These are phyloP conservation scores for Incumbomyces delicatus DNA, from an alignment of 2,329 filamentous ascomycete genomes.

Conservation along the genomic window DNA sequence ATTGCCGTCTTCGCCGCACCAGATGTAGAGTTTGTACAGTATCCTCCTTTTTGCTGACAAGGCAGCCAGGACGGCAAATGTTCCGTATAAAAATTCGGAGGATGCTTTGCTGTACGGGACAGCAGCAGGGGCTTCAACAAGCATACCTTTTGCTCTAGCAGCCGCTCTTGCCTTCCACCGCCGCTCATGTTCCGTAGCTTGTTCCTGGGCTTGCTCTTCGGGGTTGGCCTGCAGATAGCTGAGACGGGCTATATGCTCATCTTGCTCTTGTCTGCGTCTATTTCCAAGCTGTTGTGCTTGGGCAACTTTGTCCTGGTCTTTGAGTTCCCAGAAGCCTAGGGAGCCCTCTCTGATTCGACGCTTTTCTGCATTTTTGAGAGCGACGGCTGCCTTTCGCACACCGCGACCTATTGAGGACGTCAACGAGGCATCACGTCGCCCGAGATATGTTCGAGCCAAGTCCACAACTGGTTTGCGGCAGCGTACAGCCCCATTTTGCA, in stretches of 20 bases:
- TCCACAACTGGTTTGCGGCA: neutral
- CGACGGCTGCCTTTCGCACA: constrained; percentile 38
- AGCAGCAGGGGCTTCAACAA: neutral
- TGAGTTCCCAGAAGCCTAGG: constrained; percentile 5
- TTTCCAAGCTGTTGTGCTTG: neutral
- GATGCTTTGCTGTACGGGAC: constrained; percentile 72
- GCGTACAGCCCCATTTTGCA: constrained; percentile 1
- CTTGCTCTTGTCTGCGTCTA: neutral
- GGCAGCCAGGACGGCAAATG: constrained; percentile 69
- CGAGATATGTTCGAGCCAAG: neutral
- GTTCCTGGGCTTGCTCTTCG: neutral
- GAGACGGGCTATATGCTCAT: neutral
- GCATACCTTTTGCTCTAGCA: neutral
- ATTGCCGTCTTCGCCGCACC: constrained; percentile 47
- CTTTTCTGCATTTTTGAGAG: constrained; percentile 3
- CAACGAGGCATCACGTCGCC: constrained; percentile 44
- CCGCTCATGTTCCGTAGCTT: neutral
- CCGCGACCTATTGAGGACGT: constrained; percentile 61
- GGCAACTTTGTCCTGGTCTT: constrained; percentile 1
- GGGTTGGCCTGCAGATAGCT: constrained; percentile 2
- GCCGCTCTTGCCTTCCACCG: neutral
- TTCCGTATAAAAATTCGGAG: constrained; percentile 85
- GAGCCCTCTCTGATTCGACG: constrained; percentile 1
- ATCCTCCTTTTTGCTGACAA: constrained; percentile 59
- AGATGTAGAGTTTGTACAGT: constrained; percentile 76